These are phyloP conservation scores for Aureobasidium sp. DNA, from an alignment of 2,329 filamentous ascomycete genomes.

Conservation along the genomic window DNA sequence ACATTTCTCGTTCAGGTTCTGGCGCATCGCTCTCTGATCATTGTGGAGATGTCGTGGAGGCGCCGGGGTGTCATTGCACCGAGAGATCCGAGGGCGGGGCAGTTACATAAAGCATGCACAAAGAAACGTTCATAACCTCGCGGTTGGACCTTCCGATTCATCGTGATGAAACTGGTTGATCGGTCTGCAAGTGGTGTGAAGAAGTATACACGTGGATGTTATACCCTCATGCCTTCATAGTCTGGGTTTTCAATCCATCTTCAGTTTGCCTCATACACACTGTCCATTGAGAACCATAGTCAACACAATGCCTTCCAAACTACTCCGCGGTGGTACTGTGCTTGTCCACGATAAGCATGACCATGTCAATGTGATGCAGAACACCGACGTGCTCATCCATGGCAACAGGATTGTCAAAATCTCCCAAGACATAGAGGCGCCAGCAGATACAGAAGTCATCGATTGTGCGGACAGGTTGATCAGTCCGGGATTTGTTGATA, in stretches of 20 bases:
- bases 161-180: background rate
- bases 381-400: background rate
- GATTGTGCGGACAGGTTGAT: background rate
- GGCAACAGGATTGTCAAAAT: background rate
- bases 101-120: background rate
- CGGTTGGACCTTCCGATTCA: background rate
- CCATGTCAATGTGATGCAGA: background rate
- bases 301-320: background rate
- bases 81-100: background rate
- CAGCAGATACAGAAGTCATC: background rate
- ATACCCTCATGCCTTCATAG: background rate
- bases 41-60: conserved; percentile 3
- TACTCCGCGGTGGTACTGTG: background rate
- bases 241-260: too few species aligned
- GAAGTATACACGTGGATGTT: background rate
- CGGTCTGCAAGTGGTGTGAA: background rate
- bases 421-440: background rate
- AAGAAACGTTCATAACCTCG: background rate
- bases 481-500: background rate
- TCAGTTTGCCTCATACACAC: background rate
- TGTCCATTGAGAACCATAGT: background rate
- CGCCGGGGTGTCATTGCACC: background rate
- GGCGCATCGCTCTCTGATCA: background rate
- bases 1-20: background rate
- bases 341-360: background rate